phyloP scores from a whole-genome alignment of 1,139 yeast species.

The Meyerozyma athensensis region DNA sequence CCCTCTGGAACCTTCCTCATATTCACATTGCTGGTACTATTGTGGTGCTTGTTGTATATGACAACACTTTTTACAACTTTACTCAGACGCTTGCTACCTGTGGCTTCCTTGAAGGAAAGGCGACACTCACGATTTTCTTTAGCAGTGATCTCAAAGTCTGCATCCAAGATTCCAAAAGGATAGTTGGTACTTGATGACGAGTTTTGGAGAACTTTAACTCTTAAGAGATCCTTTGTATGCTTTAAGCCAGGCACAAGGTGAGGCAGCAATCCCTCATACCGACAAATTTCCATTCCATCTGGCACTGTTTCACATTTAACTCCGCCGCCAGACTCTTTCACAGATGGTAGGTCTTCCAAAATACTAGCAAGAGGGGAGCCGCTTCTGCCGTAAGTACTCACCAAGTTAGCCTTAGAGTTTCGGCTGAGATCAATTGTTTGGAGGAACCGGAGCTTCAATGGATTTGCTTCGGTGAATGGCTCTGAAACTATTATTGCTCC shows the following conservation, averaged over 20 bases:
- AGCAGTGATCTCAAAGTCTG: conserved; percentile 55
- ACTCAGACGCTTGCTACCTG: conserved; percentile 16
- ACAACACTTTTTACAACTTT: conserved; percentile 52
- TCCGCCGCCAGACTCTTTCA: conserved; percentile 30
- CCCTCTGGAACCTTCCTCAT: conserved; percentile 41
- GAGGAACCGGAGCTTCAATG: conserved; percentile 65
- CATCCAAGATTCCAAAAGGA: conserved; percentile 65
- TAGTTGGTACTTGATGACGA: conserved; percentile 39
- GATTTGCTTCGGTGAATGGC: conserved; percentile 57
- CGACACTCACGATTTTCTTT: conserved; percentile 62
- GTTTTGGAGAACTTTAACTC: conserved; percentile 46
- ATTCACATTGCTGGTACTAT: conserved; percentile 17
- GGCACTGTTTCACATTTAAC: conserved; percentile 31
- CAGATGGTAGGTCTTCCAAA: conserved; percentile 59
- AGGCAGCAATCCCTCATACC: conserved; percentile 52
- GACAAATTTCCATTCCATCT: conserved; percentile 51
- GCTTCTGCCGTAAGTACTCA: conserved; percentile 50
- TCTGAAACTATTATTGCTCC: conserved; percentile 30
- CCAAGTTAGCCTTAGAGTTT: conserved; percentile 27
- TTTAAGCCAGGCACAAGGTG: conserved; percentile 40
- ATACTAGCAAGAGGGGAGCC: conserved; percentile 35
- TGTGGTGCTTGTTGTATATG: conserved; percentile 28
- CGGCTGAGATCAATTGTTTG: conserved; percentile 49
- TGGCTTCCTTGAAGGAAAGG: conserved; percentile 43
- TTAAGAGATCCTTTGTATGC: conserved; percentile 38